Percentiles rank a stretch among this genome's conserved stretches.
Conservation (phyloP, 2,329 filamentous ascomycete species). For the Microcera coccophila region DNA sequence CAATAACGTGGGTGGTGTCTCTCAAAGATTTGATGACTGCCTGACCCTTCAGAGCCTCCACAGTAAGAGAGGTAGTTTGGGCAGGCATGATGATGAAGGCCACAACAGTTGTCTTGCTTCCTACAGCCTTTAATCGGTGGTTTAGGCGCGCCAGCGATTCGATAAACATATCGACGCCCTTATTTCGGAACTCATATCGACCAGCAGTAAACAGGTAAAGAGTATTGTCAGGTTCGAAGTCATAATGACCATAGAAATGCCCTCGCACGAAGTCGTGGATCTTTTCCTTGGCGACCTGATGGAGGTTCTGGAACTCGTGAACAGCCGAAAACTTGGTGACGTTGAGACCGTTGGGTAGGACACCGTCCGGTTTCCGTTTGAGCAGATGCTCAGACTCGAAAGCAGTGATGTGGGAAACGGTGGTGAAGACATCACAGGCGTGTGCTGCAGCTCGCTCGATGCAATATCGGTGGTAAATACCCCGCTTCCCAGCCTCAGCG, state of each 20-base stretch:
- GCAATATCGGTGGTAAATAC: constrained; percentile 98
- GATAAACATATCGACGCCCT: constrained; percentile 99
- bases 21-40: constrained; percentile 94
- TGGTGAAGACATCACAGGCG: constrained; percentile 93
- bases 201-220: constrained; percentile 97
- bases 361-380: constrained; percentile 95
- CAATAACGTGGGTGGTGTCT: constrained; percentile 89
- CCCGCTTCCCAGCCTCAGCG: constrained; percentile 92
- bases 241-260: constrained; percentile 97
- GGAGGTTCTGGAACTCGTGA: constrained; percentile 98
- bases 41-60: constrained; percentile 93
- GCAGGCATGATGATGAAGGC: constrained; percentile 99
- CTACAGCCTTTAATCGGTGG: constrained; percentile 78
- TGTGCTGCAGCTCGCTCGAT: constrained; percentile 93
- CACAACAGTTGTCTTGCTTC: constrained; percentile 90
- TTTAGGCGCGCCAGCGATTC: constrained; percentile 93
- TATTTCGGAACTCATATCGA: constrained; percentile 96
- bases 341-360: constrained; percentile 93
- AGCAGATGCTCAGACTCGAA: constrained; percentile 97
- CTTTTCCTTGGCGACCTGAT: constrained; percentile 94
- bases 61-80: constrained; percentile 89
- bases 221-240: constrained; percentile 94
- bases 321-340: constrained; percentile 96
- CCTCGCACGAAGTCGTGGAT: constrained; percentile 97
- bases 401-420: constrained; percentile 96